Evolutionary conservation across 495 filamentous ascomycete genomes (phyloP), one percentile per base, ranked within the genome.

Genomic region (Tuber aestivum): DNA sequence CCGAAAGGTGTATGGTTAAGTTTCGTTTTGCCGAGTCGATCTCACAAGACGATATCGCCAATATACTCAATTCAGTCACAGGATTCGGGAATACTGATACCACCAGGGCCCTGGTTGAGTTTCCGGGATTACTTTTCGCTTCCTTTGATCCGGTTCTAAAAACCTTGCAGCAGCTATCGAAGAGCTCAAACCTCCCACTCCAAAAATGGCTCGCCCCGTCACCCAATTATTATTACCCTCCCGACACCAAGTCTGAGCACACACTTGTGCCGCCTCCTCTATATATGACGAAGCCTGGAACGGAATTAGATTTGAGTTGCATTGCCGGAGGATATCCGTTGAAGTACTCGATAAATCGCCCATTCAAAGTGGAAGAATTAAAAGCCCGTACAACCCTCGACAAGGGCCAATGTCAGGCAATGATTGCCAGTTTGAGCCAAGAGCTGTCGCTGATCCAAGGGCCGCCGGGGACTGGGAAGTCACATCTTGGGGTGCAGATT

Each of bases 391-490:
- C 82, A 4, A 79, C 81, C 23, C 70, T 83, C 27, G 82, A 83
- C 50, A 69, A 69, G 35, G 82, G 82, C 18, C 82, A 96, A 80
- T 86, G 87, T 21, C 65, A 81, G 0, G 88, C 90, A 6, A 82
- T 93, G 23, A 80, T 91, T 3, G 81, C 86, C 41, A 85, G 89
- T 23, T 84, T 96, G 5, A 86, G 85, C 2, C 85, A 87, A 5
- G 84, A 84, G 7, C 77, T 93, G 37, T 89, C 89, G 10, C 84
- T 94, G 0, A 92, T 94, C 42, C 92, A 95, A 85, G 93, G 93
- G 0, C 93, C 93, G 0, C 93, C 93, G 6, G 93, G 93, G 1
- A 94, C 92, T 4, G 93, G 93, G 6, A 95, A 96, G 82, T 75
- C 76, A 37, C 81, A 80, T 76, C 75, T 75, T 35, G 78, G 84